Percentiles rank a stretch among this genome's conserved stretches.
phyloP scores from a whole-genome alignment of 257 asterid genomes.

The Parsonsia alboflavescens region DNA sequence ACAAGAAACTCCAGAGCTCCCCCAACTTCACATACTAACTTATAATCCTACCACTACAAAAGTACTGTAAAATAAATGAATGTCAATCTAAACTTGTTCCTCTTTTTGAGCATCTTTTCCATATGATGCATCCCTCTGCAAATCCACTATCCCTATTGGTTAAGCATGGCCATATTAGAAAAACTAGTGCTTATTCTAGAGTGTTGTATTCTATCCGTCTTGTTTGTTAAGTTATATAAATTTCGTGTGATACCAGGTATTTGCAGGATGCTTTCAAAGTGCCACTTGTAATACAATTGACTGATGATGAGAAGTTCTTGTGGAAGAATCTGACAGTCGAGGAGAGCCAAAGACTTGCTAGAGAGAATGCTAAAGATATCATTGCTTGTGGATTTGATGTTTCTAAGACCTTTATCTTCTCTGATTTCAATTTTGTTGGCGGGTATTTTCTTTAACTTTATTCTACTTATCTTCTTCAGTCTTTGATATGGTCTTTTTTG shows the following conservation, averaged over 20 bases:
- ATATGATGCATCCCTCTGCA: neutral
- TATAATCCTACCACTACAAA: too few relatives aligned
- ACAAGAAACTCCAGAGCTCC: too few relatives aligned
- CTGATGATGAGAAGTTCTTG: conserved; percentile 97
- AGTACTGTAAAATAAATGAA: too few relatives aligned
- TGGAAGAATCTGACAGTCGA: conserved; percentile 91
- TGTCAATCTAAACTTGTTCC: too few relatives aligned
- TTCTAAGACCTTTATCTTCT: conserved; percentile 86
- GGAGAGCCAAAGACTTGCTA: conserved; percentile 92
- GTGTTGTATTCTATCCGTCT: neutral
- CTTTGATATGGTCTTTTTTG: neutral
- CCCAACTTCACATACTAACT: too few relatives aligned
- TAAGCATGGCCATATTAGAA: neutral
- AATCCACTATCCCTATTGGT: neutral
- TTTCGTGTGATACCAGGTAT: conserved; percentile 41
- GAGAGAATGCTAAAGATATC: conserved; percentile 97
- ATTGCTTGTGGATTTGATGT: conserved; percentile 96
- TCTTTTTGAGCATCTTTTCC: neutral
- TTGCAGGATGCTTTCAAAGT: conserved; percentile 95
- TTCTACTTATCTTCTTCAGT: neutral
- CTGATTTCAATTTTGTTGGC: conserved; percentile 86
- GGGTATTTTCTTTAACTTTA: conserved; percentile 50
- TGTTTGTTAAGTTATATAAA: neutral
- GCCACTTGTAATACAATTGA: conserved; percentile 87
- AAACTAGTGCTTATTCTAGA: neutral